Percentiles rank a stretch among this genome's conserved stretches.
These are phyloP conservation scores for Clitopilus passeckerianus DNA, from an alignment of 768 basidiomycete genomes.

Conservation along the genomic window DNA sequence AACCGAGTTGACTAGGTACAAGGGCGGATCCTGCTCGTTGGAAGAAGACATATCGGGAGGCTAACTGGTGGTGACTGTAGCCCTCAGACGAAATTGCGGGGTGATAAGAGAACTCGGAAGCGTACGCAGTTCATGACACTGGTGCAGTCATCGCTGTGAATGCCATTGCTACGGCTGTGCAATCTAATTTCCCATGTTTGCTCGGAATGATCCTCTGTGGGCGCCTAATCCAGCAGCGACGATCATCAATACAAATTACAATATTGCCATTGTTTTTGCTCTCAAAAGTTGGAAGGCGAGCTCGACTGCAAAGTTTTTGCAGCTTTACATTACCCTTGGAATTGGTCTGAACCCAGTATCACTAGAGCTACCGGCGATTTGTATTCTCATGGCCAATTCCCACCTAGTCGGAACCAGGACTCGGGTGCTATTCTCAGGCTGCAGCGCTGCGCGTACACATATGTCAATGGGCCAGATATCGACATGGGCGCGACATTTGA, in stretches of 20 bases:
- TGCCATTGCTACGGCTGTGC: background rate
- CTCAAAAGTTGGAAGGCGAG: too few species aligned
- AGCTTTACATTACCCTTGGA: too few species aligned
- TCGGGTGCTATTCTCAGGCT: too few species aligned
- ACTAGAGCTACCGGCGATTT: too few species aligned
- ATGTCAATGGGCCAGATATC: too few species aligned
- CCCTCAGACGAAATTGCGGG: background rate
- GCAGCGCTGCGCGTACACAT: too few species aligned
- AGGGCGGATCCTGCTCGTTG: conserved; percentile 6
- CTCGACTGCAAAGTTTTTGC: too few species aligned
- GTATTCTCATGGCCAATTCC: too few species aligned
- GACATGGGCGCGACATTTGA: too few species aligned
- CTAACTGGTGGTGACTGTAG: background rate
- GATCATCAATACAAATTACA: background rate
- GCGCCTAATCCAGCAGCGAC: background rate
- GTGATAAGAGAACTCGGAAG: background rate
- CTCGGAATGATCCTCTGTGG: background rate
- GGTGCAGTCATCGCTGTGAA: background rate
- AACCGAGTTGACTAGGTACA: conserved; percentile 17
- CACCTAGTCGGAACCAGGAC: too few species aligned
- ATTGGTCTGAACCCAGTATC: too few species aligned
- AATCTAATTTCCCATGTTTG: background rate
- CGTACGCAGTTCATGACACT: background rate
- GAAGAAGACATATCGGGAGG: background rate
- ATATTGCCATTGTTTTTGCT: background rate